A percentile compares a stretch with the other conserved stretches of the same genome.
Conservation (phyloP, 2,329 filamentous ascomycete species). For the Helicocarpus griseus region DNA sequence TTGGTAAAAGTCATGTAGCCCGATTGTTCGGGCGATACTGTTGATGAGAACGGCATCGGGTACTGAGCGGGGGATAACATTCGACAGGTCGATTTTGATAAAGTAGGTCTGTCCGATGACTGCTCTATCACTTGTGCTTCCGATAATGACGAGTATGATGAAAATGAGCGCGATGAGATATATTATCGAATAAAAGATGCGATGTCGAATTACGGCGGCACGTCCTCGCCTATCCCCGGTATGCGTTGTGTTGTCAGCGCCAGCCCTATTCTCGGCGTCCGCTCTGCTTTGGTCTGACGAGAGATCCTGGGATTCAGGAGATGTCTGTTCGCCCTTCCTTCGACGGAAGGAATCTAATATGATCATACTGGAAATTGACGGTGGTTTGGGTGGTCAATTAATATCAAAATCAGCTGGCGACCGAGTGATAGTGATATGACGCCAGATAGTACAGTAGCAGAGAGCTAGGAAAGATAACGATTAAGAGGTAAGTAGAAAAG, state of each 20-base stretch:
- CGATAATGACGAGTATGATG: constrained; percentile 69
- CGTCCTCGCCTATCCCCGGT: not conserved
- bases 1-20: constrained; percentile 89
- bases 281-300: not conserved
- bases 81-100: constrained; percentile 69
- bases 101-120: constrained; percentile 68
- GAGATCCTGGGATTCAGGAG: not conserved
- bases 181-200: constrained; percentile 55
- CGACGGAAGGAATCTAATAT: not conserved
- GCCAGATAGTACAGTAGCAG: not conserved
- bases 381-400: not conserved
- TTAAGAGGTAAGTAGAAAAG: not conserved
- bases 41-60: constrained; percentile 70
- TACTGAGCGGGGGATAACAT: constrained; percentile 66
- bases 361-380: not conserved
- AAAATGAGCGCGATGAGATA: constrained; percentile 70
- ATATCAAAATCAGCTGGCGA: not conserved
- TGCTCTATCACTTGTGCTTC: constrained; percentile 55
- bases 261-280: not conserved
- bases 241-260: not conserved
- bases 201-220: constrained; percentile 36
- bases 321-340: not conserved
- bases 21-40: constrained; percentile 74
- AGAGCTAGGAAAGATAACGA: not conserved
- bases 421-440: not conserved